Evolutionary conservation across 768 basidiomycete genomes (phyloP), one percentile per base, ranked within the genome.

Genomic region (Pisolithus microcarpus): DNA sequence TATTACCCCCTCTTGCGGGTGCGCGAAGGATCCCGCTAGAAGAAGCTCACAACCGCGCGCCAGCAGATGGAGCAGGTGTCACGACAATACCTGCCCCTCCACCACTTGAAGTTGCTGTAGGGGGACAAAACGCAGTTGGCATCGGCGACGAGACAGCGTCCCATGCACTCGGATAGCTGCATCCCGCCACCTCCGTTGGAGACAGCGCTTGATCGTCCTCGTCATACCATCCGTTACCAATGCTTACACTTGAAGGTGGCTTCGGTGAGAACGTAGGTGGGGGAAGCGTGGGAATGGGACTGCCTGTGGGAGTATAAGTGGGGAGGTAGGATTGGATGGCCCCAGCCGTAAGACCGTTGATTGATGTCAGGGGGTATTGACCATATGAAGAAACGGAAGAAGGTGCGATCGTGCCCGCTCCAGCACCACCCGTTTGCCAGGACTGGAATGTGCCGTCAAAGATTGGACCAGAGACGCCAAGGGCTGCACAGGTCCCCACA

Each of bases 371-470:
- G 2, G 82, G 82, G 73, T 80, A 86, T 1, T 70, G 72, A 54
- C 62, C 58, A 60, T 78, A 79, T 16, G 63, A 60, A 2, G 71
- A 61, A 13, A 70, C 62, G 54, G 56, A 76, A 55, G 63, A 69
- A 49, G 71, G 71, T 38, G 61, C 72, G 60, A 75, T 76, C 52
- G 67, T 77, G 49, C 69, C 75, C 49, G 68, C 84, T 57, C 71
- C 83, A 60, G 62, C 71, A 60, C 70, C 81, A 58, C 87, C 87
- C 7, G 87, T 89, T 59, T 86, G 84, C 69, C 84, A 84, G 7
- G 81, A 60, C 31, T 75, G 71, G 60, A 81, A 80, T 28, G 66
- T 71, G 26, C 80, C 79, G 61, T 75, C 62, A 56, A 85, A 86
- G 6, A 62, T 65, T 6, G 64, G 58, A 10, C 65, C 66, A 5